Evolutionary conservation across 192 early-diverging fungal species (phyloP).

Genomic region (Umbelopsis isabellina): DNA sequence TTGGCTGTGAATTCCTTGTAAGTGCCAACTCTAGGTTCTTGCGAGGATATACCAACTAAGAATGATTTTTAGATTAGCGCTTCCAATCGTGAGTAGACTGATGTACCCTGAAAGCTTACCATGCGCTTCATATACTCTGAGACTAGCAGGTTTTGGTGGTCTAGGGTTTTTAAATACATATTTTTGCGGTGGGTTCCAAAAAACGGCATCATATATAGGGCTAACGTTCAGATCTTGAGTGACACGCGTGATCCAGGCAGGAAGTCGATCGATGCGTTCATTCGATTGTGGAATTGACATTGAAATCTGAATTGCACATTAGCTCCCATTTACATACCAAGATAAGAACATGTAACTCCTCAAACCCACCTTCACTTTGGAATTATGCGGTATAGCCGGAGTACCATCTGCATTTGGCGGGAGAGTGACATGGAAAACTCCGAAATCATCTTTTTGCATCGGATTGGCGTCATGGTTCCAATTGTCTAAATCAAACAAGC

Average conservation of each 20-base stretch:
- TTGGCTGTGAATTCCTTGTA: constrained; percentile 90
- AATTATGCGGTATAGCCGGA: constrained; percentile 78
- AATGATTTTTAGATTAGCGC: not conserved
- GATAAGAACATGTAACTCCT: not conserved
- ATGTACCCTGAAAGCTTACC: constrained; percentile 44
- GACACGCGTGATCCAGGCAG: constrained; percentile 88
- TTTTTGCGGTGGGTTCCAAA: constrained; percentile 87
- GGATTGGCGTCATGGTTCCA: constrained; percentile 79
- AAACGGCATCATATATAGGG: constrained; percentile 86
- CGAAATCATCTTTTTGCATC: constrained; percentile 83
- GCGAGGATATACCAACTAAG: constrained; percentile 89
- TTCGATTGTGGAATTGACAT: constrained; percentile 69
- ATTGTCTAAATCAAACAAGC: constrained; percentile 59
- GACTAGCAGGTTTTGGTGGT: constrained; percentile 64
- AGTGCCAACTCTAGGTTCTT: constrained; percentile 77
- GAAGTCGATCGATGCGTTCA: constrained; percentile 86
- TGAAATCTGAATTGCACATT: constrained; percentile 55
- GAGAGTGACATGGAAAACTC: constrained; percentile 79
- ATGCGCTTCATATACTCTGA: constrained; percentile 94
- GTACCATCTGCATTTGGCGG: constrained; percentile 64
- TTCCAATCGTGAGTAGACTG: too few species aligned
- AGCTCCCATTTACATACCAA: not conserved
- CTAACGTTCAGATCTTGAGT: constrained; percentile 83
- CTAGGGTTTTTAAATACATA: constrained; percentile 83
- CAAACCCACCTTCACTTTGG: constrained; percentile 78